Percentiles rank a stretch among this genome's conserved stretches.
phyloP scores from a whole-genome alignment of 805 yeast species.

The Kregervanrija delftensis region DNA sequence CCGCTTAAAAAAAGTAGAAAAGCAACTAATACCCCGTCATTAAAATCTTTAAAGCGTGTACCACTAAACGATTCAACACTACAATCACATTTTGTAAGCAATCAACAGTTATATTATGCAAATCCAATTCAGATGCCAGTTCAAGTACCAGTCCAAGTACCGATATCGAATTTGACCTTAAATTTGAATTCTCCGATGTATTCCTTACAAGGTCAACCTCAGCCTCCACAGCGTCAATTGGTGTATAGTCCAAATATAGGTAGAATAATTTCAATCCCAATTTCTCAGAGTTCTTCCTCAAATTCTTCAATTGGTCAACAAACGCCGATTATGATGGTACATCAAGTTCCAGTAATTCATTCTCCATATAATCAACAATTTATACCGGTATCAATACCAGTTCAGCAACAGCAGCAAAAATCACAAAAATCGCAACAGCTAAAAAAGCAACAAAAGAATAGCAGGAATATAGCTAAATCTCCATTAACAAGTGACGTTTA shows the following conservation, averaged over 20 bases:
- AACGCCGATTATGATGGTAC: too few relatives aligned
- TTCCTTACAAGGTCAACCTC: too few relatives aligned
- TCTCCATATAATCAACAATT: neutral
- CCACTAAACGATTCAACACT: too few relatives aligned
- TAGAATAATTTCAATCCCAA: slow-evolving; percentile 2
- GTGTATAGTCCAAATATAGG: slow-evolving; percentile 5
- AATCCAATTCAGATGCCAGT: too few relatives aligned
- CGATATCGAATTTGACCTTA: too few relatives aligned
- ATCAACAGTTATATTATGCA: too few relatives aligned
- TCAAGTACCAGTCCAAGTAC: too few relatives aligned
- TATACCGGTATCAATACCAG: neutral
- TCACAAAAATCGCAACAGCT: neutral
- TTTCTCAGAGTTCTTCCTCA: neutral
- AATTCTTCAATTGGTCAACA: neutral
- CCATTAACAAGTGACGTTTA: neutral
- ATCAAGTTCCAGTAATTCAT: neutral
- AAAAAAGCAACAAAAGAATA: neutral
- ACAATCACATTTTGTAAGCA: too few relatives aligned
- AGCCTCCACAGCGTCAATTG: slow-evolving; percentile 1
- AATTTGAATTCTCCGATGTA: too few relatives aligned
- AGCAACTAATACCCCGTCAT: too few relatives aligned
- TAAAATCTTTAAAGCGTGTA: too few relatives aligned
- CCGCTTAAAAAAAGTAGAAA: too few relatives aligned
- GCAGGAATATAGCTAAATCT: neutral
- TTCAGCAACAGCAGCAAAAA: neutral